Evolutionary conservation across 768 basidiomycete genomes (phyloP), one percentile per base, ranked within the genome.

Genomic region (Suillus discolor): DNA sequence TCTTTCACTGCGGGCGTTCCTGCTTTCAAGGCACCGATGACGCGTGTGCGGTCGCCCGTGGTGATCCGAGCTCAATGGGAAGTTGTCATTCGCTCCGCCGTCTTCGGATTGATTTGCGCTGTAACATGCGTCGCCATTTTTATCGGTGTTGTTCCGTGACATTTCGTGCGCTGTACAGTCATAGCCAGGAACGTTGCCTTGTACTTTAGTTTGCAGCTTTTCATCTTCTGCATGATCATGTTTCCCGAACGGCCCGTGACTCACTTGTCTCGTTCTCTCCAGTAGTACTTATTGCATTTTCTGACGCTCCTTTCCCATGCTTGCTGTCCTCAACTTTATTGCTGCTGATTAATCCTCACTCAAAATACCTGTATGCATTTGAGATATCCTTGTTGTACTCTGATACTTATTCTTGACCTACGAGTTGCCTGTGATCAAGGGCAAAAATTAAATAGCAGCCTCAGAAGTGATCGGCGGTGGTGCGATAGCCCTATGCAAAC

Each of bases 1-100:
- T 74, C 75, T 28, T 77, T 78, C 42, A 78, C 74, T 31, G 68
- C 70, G 23, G 75, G 74, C 13, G 91, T 92, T 18, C 91, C 92
- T 2, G 87, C 90, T 53, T 93, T 93, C 67, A 83, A 87, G 23
- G 78, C 84, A 25, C 89, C 91, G 39, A 77, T 94, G 64, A 92
- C 92, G 51, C 83, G 81, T 47, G 81, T 94, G 25, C 81, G 90
- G 60, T 90, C 84, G 66, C 88, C 90, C 18, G 81, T 89, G 64
- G 86, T 93, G 61, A 83, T 85, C 61, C 83, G 93, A n/a, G 91
- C 87, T 3, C 93, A 94, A 70, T 94, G 92, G 93, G 91, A 93
- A 76, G 89, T 94, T 36, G 90, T 93, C 38, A 79, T 90, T 34
- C 80, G 90, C 44, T 89, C 88, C 3, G 81, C 79, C 53, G 36